These are phyloP conservation scores for Haplographium delicatum DNA, from an alignment of 495 filamentous ascomycete species.

Conservation along the genomic window DNA sequence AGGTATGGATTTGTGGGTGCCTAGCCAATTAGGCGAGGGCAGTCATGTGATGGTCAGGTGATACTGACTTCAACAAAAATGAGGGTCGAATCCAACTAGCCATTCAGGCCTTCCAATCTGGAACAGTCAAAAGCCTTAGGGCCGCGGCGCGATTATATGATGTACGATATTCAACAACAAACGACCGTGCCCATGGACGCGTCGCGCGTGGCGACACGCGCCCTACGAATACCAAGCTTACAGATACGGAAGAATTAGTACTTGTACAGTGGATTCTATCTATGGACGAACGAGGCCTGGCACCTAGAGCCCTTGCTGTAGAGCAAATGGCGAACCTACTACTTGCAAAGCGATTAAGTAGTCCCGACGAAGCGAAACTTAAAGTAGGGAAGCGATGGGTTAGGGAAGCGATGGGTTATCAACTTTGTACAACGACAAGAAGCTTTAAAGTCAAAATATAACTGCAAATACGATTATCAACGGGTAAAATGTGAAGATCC, in stretches of 20 bases:
- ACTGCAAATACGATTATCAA: constrained; percentile 11
- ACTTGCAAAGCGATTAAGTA: not conserved
- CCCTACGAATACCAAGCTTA: constrained; percentile 3
- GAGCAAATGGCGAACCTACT: constrained; percentile 5
- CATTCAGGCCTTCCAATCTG: constrained; percentile 2
- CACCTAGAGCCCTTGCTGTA: not conserved
- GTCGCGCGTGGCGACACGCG: not conserved
- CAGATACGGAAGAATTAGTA: constrained; percentile 8
- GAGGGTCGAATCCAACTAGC: constrained; percentile 8
- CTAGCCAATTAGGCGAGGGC: no score
- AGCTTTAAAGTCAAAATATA: not conserved
- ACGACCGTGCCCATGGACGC: not conserved
- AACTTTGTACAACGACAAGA: constrained; percentile 1
- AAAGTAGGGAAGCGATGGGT: not conserved
- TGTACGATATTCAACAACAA: constrained; percentile 1
- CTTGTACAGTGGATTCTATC: constrained; percentile 18
- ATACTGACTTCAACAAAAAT: no score
- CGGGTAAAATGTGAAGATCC: no score
- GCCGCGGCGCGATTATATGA: not conserved
- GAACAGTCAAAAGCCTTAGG: constrained; percentile 3
- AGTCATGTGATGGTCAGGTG: no score
- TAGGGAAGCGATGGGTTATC: constrained; percentile 1
- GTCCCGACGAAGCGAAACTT: no score
- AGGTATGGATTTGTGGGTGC: no score
- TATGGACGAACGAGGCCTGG: constrained; percentile 11